Conservation (phyloP, 306 rosid genomes). For the Sophora flavescens region DNA sequence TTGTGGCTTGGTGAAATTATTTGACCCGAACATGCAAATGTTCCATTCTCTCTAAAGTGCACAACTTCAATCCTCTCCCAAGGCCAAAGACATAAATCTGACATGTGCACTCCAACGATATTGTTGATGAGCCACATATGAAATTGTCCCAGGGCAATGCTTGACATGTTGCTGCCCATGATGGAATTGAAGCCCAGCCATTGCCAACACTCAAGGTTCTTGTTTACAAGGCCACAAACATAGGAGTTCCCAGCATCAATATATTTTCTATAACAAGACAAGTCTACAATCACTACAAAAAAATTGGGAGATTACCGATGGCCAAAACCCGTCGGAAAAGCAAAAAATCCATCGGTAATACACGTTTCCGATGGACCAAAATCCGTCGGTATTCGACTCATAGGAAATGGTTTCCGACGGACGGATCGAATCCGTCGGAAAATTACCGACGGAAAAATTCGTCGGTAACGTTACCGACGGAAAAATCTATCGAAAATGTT, state of each 20-base stretch:
- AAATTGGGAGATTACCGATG: too few species aligned
- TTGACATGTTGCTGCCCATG: slow-evolving; percentile 35
- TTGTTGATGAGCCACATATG: slow-evolving; percentile 61
- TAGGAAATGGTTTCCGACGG: too few species aligned
- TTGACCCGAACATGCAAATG: slow-evolving; percentile 71
- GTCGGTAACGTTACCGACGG: too few species aligned
- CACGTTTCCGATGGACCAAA: too few species aligned
- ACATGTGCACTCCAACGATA: slow-evolving; percentile 78
- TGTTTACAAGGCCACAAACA: slow-evolving; percentile 64
- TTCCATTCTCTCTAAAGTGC: slow-evolving; percentile 54
- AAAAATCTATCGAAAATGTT: too few species aligned
- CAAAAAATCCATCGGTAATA: too few species aligned
- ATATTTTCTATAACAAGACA: slow-evolving; percentile 45
- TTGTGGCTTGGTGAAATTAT: slow-evolving; percentile 64
- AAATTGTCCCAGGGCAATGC: slow-evolving; percentile 73
- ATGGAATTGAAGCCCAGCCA: slow-evolving; percentile 27
- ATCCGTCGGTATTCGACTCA: too few species aligned
- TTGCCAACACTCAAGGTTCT: too few species aligned
- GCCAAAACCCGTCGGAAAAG: too few species aligned
- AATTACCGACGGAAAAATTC: too few species aligned
- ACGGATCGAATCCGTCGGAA: too few species aligned
- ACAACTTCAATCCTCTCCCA: slow-evolving; percentile 77
- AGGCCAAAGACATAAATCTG: slow-evolving; percentile 67
- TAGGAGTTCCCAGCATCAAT: slow-evolving; percentile 68
- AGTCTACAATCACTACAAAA: too few species aligned